phyloP scores from a whole-genome alignment of 495 filamentous ascomycete genomes.

The Aspergillus sclerotioniger region DNA sequence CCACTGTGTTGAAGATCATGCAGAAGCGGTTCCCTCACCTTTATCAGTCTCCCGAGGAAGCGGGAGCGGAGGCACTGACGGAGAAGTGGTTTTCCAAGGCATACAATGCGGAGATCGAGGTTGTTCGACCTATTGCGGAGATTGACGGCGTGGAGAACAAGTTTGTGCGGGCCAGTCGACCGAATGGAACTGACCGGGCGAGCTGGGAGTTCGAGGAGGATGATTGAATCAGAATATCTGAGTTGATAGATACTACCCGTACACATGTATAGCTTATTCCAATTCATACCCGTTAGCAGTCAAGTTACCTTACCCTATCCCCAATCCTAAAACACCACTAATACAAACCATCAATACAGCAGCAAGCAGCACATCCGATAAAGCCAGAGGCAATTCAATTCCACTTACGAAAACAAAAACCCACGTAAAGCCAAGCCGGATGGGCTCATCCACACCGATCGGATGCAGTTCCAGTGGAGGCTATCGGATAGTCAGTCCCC shows the following conservation, averaged over 20 bases:
- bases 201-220: conserved; percentile 37
- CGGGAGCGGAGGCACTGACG: conserved; percentile 27
- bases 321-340: neutral
- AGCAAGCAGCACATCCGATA: too few relatives aligned
- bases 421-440: neutral
- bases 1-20: conserved; percentile 62
- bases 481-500: conserved; percentile 4
- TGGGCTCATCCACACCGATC: neutral
- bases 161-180: conserved; percentile 41
- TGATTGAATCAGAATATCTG: too few relatives aligned
- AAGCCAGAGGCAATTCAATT: neutral
- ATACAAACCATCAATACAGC: too few relatives aligned
- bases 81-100: conserved; percentile 43
- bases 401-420: neutral
- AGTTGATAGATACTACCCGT: too few relatives aligned
- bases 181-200: conserved; percentile 38
- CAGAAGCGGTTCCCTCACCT: conserved; percentile 45
- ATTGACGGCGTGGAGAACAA: conserved; percentile 41
- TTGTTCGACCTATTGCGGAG: conserved; percentile 37
- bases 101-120: conserved; percentile 40
- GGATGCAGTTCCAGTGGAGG: neutral
- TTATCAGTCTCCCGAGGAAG: conserved; percentile 23
- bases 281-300: neutral
- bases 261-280: conserved; percentile 7
- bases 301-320: too few relatives aligned